Conservation (phyloP, 768 basidiomycete genomes). For the Sistotremastrum niveocremeum region DNA sequence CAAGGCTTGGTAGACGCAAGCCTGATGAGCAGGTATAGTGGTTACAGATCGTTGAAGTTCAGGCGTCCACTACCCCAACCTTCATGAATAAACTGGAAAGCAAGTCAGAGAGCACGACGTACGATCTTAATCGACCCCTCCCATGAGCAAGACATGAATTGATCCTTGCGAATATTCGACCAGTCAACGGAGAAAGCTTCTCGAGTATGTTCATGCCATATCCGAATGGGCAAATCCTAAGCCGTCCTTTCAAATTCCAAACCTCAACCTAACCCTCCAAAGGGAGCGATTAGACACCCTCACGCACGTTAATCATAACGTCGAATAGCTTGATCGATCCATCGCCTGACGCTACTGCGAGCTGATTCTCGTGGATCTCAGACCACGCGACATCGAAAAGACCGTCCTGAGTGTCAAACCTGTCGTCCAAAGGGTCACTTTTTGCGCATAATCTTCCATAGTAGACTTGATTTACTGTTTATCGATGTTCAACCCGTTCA, state of each 20-base stretch:
- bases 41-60: conserved; percentile 64
- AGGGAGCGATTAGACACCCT: conserved; percentile 7
- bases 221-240: conserved; percentile 79
- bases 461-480: conserved; percentile 43
- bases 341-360: conserved; percentile 81
- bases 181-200: conserved; percentile 94
- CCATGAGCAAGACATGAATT: conserved; percentile 82
- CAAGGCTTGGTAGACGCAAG: conserved; percentile 80
- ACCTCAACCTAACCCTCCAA: conserved; percentile 17
- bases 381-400: conserved; percentile 91
- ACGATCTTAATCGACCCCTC: conserved; percentile 85
- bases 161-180: conserved; percentile 86
- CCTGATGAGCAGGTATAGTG: conserved; percentile 72
- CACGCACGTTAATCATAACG: conserved; percentile 61
- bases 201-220: conserved; percentile 88
- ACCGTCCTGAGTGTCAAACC: conserved; percentile 84
- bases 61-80: conserved; percentile 60
- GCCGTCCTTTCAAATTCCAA: conserved; percentile 10
- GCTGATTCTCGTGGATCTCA: conserved; percentile 87
- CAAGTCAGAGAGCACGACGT: conserved; percentile 16
- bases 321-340: conserved; percentile 90
- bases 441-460: no score
- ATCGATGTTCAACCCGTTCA: conserved; percentile 37
- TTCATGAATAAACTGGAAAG: neutral
- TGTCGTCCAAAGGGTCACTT: conserved; percentile 20